Evolutionary conservation across 2,329 filamentous ascomycete species (phyloP), one percentile per base, ranked within the genome.

Genomic region (Phaeophleospora eucalypticola): DNA sequence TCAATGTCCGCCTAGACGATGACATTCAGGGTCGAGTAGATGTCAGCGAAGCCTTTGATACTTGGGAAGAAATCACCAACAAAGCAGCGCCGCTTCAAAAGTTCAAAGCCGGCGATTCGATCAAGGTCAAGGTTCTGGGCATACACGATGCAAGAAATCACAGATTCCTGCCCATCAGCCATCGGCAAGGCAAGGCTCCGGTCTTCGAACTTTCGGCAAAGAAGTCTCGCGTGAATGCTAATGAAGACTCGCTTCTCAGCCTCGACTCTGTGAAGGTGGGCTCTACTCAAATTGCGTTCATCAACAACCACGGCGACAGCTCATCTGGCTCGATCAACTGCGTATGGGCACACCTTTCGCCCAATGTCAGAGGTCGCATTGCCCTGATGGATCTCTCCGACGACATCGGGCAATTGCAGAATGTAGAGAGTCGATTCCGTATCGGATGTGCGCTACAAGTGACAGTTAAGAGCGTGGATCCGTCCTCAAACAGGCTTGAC

Each of bases 1-100:
- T 97, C 45, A 97, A 97, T 57, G 89, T 98, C 4, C 81, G 87
- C 56, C 77, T 97, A 41, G 85, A 88, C 36, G 88, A 94, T 62
- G 89, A 89, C 54, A 77, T 95, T 7, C 87, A 94, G 64, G 93
- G 91, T n/a, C 87, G 93, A 15, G 83, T 98, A 49, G 91, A 96
- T 62, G 81, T 93, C 4, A 94, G 93, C 1, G 89, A 97, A 65
- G 71, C 90, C 10, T 98, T 95, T 65, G 87, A 96, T 65, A 77
- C 76, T 9, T 96, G 86, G 84, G 86, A 94, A 38, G 84, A 91
- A 36, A 93, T 98, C 60, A 76, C 81, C 46, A 82, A 96, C 62
- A 80, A 83, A 48, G 95, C 91, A 68, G 76, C 82, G 20, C 91
- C 93, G 1, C 74, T 97, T n/a, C 74, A 76, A 46, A 78, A 79